Conservation (phyloP, 2,329 filamentous ascomycete species). For the Meredithiella fracta region DNA sequence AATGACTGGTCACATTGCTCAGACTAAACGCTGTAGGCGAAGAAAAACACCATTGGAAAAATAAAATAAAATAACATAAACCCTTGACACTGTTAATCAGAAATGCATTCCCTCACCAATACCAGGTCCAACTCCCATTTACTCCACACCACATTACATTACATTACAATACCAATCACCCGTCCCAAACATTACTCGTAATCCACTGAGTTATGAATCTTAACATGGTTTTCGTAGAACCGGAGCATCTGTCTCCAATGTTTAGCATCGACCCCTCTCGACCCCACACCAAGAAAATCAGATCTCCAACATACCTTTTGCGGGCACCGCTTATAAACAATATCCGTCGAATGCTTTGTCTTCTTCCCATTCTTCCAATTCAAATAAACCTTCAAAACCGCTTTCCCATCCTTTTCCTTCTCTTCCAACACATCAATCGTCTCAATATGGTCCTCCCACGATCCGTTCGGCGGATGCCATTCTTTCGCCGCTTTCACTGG, state of each 20-base stretch:
- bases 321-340: conserved; percentile 60
- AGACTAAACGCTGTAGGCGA: too few species aligned
- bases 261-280: neutral
- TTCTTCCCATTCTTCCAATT: conserved; percentile 60
- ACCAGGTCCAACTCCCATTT: neutral
- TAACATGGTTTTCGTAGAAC: conserved; percentile 43
- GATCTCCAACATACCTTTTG: conserved; percentile 44
- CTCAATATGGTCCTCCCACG: conserved; percentile 60
- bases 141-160: neutral
- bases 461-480: conserved; percentile 55
- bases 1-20: too few species aligned
- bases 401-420: conserved; percentile 26
- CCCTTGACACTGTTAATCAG: too few species aligned
- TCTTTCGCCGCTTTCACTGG: conserved; percentile 19
- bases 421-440: conserved; percentile 59
- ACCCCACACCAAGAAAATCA: too few species aligned
- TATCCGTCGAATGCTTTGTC: conserved; percentile 52
- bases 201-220: conserved; percentile 26
- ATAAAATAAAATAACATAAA: too few species aligned
- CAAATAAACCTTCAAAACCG: conserved; percentile 47
- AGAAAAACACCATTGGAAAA: too few species aligned
- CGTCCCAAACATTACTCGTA: neutral
- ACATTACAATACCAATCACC: neutral
- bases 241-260: conserved; percentile 33
- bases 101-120: neutral